These are phyloP conservation scores for Daedaleopsis sinensis DNA, from an alignment of 768 basidiomycete species.

Conservation along the genomic window DNA sequence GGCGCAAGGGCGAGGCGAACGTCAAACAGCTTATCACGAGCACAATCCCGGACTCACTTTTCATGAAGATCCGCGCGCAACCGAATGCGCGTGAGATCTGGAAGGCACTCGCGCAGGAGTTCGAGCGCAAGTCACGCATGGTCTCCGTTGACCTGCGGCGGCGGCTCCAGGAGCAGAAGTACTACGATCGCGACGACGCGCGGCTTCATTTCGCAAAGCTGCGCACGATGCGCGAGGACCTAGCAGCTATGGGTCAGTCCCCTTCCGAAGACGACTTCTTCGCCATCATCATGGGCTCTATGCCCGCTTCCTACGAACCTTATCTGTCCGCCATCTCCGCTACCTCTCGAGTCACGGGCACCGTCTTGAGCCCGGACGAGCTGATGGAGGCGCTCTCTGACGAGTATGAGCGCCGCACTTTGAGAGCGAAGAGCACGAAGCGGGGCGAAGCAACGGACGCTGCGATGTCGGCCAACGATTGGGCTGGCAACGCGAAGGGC, in stretches of 20 bases:
- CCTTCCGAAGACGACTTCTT: constrained; percentile 35
- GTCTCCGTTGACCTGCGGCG: constrained; percentile 33
- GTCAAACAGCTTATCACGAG: constrained; percentile 36
- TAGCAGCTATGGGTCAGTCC: constrained; percentile 36
- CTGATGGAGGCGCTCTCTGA: constrained; percentile 24
- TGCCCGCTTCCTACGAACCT: constrained; percentile 39
- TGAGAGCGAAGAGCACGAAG: too few relatives aligned
- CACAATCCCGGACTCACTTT: constrained; percentile 38
- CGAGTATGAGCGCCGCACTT: constrained; percentile 26
- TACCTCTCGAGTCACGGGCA: constrained; percentile 24
- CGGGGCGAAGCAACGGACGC: neutral
- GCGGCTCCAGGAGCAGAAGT: constrained; percentile 30
- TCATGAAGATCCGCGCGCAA: constrained; percentile 33
- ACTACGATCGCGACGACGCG: constrained; percentile 36
- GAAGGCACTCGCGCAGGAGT: constrained; percentile 31
- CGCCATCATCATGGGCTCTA: constrained; percentile 38
- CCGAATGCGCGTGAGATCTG: constrained; percentile 32
- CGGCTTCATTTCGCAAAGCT: constrained; percentile 36
- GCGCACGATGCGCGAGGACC: constrained; percentile 33
- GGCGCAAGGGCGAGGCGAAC: constrained; percentile 31
- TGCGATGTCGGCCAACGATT: too few relatives aligned
- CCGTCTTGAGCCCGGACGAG: too few relatives aligned
- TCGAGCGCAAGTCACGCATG: constrained; percentile 32
- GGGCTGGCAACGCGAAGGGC: constrained; percentile 1
- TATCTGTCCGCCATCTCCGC: constrained; percentile 34